Conservation (phyloP, 306 rosid genomes). For the Malus sylvestris region DNA sequence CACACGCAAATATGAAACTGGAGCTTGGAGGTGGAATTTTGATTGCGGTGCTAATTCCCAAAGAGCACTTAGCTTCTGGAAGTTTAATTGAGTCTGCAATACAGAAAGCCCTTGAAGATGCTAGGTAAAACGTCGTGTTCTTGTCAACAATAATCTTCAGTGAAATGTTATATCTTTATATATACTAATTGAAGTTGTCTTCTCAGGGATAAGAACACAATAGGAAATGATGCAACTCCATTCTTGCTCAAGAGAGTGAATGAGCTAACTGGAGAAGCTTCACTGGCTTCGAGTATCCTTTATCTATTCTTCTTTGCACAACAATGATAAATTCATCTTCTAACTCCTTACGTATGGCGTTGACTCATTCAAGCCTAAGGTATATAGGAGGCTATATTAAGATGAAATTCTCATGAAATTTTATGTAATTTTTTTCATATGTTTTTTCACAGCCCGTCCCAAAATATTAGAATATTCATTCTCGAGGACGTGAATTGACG, state of each 20-base stretch:
- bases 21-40: constrained; percentile 70
- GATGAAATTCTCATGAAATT: background rate
- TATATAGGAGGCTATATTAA: background rate
- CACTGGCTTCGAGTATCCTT: constrained; percentile 87
- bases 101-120: constrained; percentile 63
- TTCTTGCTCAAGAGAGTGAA: constrained; percentile 74
- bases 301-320: background rate
- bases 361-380: background rate
- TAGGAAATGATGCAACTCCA: constrained; percentile 83
- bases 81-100: constrained; percentile 69
- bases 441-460: background rate
- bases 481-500: too few species aligned
- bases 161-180: background rate
- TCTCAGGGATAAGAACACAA: constrained; percentile 58
- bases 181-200: background rate
- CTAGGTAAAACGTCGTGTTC: constrained; percentile 40
- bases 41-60: constrained; percentile 84
- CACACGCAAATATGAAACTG: constrained; percentile 47
- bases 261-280: constrained; percentile 79
- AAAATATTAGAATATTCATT: too few species aligned
- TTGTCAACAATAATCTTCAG: background rate
- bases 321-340: background rate
- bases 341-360: background rate
- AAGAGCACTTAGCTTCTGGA: constrained; percentile 72
- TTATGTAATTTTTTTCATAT: too few species aligned